Conservation (phyloP, 1,139 yeast species). For the Pichia sp. region DNA sequence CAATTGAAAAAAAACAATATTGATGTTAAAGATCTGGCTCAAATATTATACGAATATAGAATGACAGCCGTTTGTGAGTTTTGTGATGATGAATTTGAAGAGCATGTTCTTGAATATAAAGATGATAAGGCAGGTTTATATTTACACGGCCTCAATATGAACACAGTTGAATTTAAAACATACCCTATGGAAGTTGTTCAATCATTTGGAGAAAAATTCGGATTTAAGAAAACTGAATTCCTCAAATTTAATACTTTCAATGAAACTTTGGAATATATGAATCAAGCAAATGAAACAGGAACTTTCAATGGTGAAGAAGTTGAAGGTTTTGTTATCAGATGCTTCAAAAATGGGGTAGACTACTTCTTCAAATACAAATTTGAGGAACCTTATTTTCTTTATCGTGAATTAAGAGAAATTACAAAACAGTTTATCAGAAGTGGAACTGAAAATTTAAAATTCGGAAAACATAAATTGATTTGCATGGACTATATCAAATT, state of each 20-base stretch:
- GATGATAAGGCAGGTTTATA: slow-evolving; percentile 71
- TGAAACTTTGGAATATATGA: slow-evolving; percentile 44
- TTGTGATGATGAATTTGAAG: slow-evolving; percentile 92
- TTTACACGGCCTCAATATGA: slow-evolving; percentile 78
- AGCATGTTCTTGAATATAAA: slow-evolving; percentile 77
- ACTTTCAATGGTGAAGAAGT: slow-evolving; percentile 63
- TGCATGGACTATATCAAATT: slow-evolving; percentile 65
- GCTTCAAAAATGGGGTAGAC: slow-evolving; percentile 36
- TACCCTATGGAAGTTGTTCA: slow-evolving; percentile 53
- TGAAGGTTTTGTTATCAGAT: slow-evolving; percentile 90
- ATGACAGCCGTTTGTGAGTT: slow-evolving; percentile 86
- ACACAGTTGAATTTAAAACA: slow-evolving; percentile 58
- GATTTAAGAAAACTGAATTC: slow-evolving; percentile 54
- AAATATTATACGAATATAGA: slow-evolving; percentile 40
- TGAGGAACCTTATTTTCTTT: slow-evolving; percentile 89
- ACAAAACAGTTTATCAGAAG: slow-evolving; percentile 53
- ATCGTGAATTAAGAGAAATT: slow-evolving; percentile 84
- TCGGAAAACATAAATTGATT: slow-evolving; percentile 48
- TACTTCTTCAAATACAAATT: slow-evolving; percentile 90
- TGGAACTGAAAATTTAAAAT: slow-evolving; percentile 38
- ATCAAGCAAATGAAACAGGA: slow-evolving; percentile 58
- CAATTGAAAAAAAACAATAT: slow-evolving; percentile 43
- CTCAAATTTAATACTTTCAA: slow-evolving; percentile 34
- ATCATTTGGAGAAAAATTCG: slow-evolving; percentile 59
- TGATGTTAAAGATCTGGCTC: slow-evolving; percentile 46